Percentiles rank a stretch among this genome's conserved stretches.
Conservation (phyloP, 2,329 filamentous ascomycete genomes). For the Rhynchosporium graminicola region DNA sequence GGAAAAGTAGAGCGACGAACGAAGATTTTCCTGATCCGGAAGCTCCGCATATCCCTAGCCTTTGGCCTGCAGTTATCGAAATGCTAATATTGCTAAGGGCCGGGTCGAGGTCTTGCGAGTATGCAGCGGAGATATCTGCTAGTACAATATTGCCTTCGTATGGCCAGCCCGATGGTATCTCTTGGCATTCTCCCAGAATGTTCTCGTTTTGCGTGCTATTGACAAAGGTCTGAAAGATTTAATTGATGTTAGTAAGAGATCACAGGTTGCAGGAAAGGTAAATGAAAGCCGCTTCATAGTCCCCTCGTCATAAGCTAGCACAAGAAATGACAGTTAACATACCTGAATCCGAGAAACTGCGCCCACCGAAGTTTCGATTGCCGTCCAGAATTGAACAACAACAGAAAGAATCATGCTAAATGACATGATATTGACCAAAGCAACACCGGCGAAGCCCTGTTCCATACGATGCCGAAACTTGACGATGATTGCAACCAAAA, state of each 20-base stretch:
- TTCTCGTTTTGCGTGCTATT: slow-evolving; percentile 24
- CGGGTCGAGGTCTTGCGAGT: slow-evolving; percentile 30
- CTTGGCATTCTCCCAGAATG: slow-evolving; percentile 21
- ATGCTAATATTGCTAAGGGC: slow-evolving; percentile 42
- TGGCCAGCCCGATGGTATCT: slow-evolving; percentile 27
- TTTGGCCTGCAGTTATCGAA: slow-evolving; percentile 49
- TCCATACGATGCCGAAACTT: slow-evolving; percentile 31
- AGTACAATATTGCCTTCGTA: slow-evolving; percentile 39
- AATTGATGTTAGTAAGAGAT: background rate
- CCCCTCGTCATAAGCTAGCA: background rate
- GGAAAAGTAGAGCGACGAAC: slow-evolving; percentile 50
- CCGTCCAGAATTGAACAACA: slow-evolving; percentile 31
- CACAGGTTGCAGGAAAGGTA: background rate
- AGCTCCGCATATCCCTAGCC: slow-evolving; percentile 52
- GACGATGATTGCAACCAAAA: slow-evolving; percentile 40
- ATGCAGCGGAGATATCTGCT: slow-evolving; percentile 36
- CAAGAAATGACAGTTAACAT: background rate
- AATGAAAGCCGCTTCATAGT: background rate
- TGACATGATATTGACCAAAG: slow-evolving; percentile 36
- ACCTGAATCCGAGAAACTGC: slow-evolving; percentile 27
- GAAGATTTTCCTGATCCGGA: slow-evolving; percentile 45
- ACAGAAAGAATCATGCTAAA: slow-evolving; percentile 29
- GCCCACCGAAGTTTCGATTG: slow-evolving; percentile 33
- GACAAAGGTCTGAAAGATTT: slow-evolving; percentile 17
- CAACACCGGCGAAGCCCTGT: slow-evolving; percentile 35